A percentile compares a stretch with the other conserved stretches of the same genome.
phyloP scores from a whole-genome alignment of 2,329 filamentous ascomycete species.

The Phialocephala subalpina region DNA sequence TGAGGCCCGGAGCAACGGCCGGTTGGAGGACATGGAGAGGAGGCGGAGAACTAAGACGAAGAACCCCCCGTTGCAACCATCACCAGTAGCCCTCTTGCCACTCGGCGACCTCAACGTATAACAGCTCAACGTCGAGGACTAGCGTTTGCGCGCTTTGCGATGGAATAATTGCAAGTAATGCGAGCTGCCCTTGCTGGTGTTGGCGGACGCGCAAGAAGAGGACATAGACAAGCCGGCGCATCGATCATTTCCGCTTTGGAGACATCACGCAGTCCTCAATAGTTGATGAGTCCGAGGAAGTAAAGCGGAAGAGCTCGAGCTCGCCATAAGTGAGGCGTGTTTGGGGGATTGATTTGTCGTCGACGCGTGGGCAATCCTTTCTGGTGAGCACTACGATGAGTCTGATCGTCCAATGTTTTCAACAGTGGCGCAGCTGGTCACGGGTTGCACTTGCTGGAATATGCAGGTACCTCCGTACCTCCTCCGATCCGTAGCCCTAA shows the following conservation, averaged over 20 bases:
- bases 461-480: neutral
- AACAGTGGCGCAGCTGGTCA: too few relatives aligned
- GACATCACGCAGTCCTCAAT: neutral
- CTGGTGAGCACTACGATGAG: neutral
- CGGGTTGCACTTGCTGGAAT: too few relatives aligned
- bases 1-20: neutral
- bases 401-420: slow-evolving; percentile 8
- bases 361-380: neutral
- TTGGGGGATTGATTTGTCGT: neutral
- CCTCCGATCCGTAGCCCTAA: neutral
- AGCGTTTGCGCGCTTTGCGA: slow-evolving; percentile 8
- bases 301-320: neutral
- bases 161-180: neutral
- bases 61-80: neutral
- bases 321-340: neutral
- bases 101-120: neutral
- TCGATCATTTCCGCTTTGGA: slow-evolving; percentile 1
- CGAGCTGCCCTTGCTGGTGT: neutral
- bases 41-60: neutral
- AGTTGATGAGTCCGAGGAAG: neutral
- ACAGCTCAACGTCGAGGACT: neutral
- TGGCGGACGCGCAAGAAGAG: neutral
- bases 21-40: too few relatives aligned
- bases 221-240: neutral
- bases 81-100: neutral